A percentile compares a stretch with the other conserved stretches of the same genome.
Evolutionary conservation across 257 asterid genomes (phyloP).

Genomic region (Nicotiana undulata): DNA sequence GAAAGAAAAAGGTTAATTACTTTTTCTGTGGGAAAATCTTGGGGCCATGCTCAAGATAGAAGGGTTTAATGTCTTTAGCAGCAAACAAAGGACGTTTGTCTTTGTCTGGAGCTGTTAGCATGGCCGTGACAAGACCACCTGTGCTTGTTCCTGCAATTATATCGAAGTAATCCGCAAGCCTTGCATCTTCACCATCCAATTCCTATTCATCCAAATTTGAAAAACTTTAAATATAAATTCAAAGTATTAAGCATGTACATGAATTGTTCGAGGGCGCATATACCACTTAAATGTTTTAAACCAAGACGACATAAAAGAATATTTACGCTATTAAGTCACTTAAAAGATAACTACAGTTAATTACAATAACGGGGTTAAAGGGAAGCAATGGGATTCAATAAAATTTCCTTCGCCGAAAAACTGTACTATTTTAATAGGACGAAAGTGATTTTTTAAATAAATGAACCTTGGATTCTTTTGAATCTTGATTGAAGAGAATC

Average conservation of each 20-base stretch:
- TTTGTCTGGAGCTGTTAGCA: constrained; percentile 48
- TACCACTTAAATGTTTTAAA: too few species aligned
- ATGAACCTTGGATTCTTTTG: too few species aligned
- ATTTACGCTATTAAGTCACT: too few species aligned
- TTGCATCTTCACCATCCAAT: constrained; percentile 46
- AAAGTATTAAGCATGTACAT: not conserved
- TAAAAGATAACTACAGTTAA: too few species aligned
- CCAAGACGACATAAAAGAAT: too few species aligned
- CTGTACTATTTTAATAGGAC: too few species aligned
- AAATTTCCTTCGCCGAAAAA: too few species aligned
- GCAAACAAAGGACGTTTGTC: constrained; percentile 42
- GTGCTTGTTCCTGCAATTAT: constrained; percentile 67
- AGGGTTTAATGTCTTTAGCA: constrained; percentile 46
- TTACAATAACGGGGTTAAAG: too few species aligned
- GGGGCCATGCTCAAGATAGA: constrained; percentile 37
- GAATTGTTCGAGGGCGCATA: not conserved
- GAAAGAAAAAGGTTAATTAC: not conserved
- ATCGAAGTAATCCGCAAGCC: constrained; percentile 57
- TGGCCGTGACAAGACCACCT: constrained; percentile 53
- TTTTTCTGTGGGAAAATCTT: constrained; percentile 28
- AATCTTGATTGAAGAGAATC: too few species aligned
- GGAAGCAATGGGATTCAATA: too few species aligned
- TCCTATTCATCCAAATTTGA: constrained; percentile 3
- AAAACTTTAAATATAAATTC: not conserved
- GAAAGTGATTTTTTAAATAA: too few species aligned